Evolutionary conservation across 192 early-diverging fungal genomes (phyloP).

Genomic region (Gonapodya sp.): DNA sequence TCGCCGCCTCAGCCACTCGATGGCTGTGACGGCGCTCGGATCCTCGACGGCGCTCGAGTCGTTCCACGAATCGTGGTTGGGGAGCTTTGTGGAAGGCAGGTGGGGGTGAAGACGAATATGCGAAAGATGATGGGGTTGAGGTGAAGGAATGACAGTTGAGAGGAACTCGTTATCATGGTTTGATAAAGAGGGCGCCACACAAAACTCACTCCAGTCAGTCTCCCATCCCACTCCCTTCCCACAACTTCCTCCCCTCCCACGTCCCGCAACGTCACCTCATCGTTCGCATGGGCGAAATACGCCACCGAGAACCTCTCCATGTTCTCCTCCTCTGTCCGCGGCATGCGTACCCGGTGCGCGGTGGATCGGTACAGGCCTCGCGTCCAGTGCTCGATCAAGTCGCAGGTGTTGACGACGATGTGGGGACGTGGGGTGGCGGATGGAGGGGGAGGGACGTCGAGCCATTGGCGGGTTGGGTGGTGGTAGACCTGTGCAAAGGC

Average conservation of each 20-base stretch:
- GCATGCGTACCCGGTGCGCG: slow-evolving; percentile 46
- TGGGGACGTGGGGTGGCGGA: neutral
- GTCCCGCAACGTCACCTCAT: slow-evolving; percentile 28
- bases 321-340: slow-evolving; percentile 27
- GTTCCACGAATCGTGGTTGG: neutral
- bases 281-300: slow-evolving; percentile 20
- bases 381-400: slow-evolving; percentile 58
- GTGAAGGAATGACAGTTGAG: neutral
- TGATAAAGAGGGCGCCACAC: no score
- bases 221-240: neutral
- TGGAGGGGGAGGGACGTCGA: slow-evolving; percentile 12
- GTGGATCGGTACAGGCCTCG: slow-evolving; percentile 48
- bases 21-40: neutral
- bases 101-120: no score
- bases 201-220: neutral
- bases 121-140: no score
- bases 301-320: slow-evolving; percentile 22
- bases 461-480: neutral
- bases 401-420: slow-evolving; percentile 38
- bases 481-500: neutral
- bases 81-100: no score
- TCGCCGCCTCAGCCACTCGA: neutral
- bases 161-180: neutral
- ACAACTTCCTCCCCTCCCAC: slow-evolving; percentile 28
- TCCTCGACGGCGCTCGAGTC: neutral